Percentiles rank a stretch among this genome's conserved stretches.
phyloP scores from a whole-genome alignment of 2,329 filamentous ascomycete species.

The Neofusicoccum sp. region DNA sequence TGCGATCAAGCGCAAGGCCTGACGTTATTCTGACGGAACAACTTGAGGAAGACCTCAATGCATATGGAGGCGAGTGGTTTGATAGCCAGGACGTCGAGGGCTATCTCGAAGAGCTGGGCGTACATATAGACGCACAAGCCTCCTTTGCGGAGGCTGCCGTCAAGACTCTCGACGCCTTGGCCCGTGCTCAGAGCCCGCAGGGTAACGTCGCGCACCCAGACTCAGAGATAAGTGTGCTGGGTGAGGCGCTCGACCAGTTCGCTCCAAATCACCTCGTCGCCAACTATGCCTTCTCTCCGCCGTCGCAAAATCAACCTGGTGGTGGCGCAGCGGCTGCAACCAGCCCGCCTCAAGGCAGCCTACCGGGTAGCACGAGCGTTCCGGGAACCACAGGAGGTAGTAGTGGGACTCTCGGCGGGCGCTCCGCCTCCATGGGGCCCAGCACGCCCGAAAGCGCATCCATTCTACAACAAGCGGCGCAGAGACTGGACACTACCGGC shows the following conservation, averaged over 20 bases:
- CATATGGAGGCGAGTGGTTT: conserved; percentile 72
- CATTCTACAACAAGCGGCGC: not conserved
- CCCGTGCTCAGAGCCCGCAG: not conserved
- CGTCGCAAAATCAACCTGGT: not conserved
- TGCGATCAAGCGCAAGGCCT: not conserved
- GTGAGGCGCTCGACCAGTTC: conserved; percentile 8
- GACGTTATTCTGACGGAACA: not conserved
- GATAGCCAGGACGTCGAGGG: conserved; percentile 74
- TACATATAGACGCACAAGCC: conserved; percentile 59
- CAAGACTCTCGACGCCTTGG: conserved; percentile 40
- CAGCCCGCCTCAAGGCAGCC: not conserved
- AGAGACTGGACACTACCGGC: not conserved
- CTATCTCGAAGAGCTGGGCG: conserved; percentile 64
- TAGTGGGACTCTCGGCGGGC: not conserved
- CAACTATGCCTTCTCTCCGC: not conserved
- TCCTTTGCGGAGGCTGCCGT: conserved; percentile 57
- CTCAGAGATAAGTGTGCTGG: conserved; percentile 7
- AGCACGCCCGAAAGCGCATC: not conserved
- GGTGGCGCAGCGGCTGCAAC: not conserved
- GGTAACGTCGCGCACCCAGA: conserved; percentile 2
- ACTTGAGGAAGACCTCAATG: conserved; percentile 54
- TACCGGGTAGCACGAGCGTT: not conserved
- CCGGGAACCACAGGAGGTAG: not conserved
- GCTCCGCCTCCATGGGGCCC: not conserved
- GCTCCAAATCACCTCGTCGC: conserved; percentile 11